Base-by-base conservation (phyloP, 495 filamentous ascomycete species). In the Trichoderma gamsii region DNA sequence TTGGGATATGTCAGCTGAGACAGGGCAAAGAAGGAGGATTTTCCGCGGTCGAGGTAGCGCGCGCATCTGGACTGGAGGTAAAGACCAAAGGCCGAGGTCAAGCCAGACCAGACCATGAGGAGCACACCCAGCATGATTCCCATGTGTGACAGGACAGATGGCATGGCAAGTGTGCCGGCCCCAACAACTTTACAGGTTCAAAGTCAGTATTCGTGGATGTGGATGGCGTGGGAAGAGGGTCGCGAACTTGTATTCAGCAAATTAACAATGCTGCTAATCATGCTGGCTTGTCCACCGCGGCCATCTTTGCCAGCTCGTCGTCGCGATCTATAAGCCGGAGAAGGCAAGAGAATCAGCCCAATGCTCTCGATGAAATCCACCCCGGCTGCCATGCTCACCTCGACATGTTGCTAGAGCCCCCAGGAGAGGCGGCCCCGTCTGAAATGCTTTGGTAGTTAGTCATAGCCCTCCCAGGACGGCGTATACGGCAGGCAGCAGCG, bases 1-100 rank as follows among this genome's bases (percentile, higher is more conserved):
- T 97, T 97, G 2, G 95, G 95, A 73, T 98, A 98, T 23, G 95
- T 98, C 51, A 98, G 82, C 75, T 99, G 95, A 23, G 92, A 97
- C 8, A 99, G 80, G 5, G 93, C 92, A 73, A 97, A 97, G 81
- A 98, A 99, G 38, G 91, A 86, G 1, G 83, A 82, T 1, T 81
- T 80, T 18, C 95, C 96, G 63, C 92, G 83, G 67, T 97, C 96
- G 59, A 98, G 81, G 74, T 98, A 99, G 73, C 89, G 87, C 7
- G 96, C 88, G 81, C 96, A 98, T 76, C 90, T 86, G 15, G 93
- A 87, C 75, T 99, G 95, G 18, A 99, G 89, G 72, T 99, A 99
- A 21, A 99, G 83, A 13, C 96, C 95, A 71, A 99, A 96, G 29
- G 90, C 94, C 41, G 93, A 90, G 13, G 90, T 93, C 13, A 89